Conservation (phyloP, 2,329 filamentous ascomycete genomes). For the Xylariaceae sp. region DNA sequence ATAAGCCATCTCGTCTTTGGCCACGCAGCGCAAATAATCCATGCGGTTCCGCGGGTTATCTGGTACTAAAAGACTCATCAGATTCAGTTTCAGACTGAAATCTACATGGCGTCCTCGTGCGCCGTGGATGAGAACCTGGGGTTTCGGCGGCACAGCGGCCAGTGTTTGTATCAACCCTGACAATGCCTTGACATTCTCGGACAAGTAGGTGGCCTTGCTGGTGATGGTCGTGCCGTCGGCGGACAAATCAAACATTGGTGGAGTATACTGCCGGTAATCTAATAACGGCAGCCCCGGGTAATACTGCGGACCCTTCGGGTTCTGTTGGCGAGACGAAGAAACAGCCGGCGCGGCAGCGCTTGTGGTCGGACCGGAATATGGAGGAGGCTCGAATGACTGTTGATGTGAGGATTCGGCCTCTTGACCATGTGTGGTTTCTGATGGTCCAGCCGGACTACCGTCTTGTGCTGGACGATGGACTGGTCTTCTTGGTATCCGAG, state of each 20-base stretch:
- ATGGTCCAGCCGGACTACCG: background rate
- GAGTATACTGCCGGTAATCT: slow-evolving; percentile 53
- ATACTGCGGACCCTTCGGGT: slow-evolving; percentile 31
- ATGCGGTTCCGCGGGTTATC: slow-evolving; percentile 44
- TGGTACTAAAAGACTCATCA: slow-evolving; percentile 52
- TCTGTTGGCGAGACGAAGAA: slow-evolving; percentile 1
- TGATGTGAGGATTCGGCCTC: no score
- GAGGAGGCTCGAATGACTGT: slow-evolving; percentile 20
- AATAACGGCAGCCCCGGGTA: slow-evolving; percentile 48
- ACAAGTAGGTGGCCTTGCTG: slow-evolving; percentile 48
- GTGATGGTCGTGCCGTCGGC: slow-evolving; percentile 47
- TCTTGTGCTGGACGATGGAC: slow-evolving; percentile 1
- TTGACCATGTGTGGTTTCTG: background rate
- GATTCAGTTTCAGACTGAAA: slow-evolving; percentile 54
- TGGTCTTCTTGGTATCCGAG: slow-evolving; percentile 1
- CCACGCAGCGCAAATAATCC: slow-evolving; percentile 54
- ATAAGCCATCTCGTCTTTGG: slow-evolving; percentile 47
- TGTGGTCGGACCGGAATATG: slow-evolving; percentile 30
- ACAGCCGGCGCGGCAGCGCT: slow-evolving; percentile 14
- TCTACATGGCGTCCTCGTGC: slow-evolving; percentile 44
- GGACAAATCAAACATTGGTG: slow-evolving; percentile 51
- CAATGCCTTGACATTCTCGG: slow-evolving; percentile 44
- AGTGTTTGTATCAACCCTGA: slow-evolving; percentile 46
- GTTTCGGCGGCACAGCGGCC: slow-evolving; percentile 54
- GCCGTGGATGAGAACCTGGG: slow-evolving; percentile 49